Percentiles rank a stretch among this genome's conserved stretches.
Evolutionary conservation across 192 early-diverging fungal species (phyloP).

Genomic region (Entomortierella beljakovae): DNA sequence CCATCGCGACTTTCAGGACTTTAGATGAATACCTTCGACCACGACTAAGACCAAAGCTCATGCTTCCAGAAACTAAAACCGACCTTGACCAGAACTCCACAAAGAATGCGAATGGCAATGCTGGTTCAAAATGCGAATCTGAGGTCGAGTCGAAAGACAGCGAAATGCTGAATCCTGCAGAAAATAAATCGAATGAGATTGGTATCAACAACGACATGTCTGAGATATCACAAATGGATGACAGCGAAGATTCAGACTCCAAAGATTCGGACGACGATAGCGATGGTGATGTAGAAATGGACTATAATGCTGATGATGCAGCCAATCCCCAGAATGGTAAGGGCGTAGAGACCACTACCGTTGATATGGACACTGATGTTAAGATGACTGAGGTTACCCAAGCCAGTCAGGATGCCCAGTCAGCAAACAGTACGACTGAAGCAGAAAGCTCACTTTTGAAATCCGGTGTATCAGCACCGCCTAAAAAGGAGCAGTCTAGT

Average conservation of each 20-base stretch:
- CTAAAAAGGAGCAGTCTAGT: conserved; percentile 5
- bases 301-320: conserved; percentile 9
- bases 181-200: conserved; percentile 11
- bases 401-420: not conserved
- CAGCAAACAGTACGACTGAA: conserved; percentile 13
- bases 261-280: conserved; percentile 34
- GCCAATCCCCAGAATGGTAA: conserved; percentile 12
- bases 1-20: conserved; percentile 83
- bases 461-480: not conserved
- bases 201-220: conserved; percentile 16
- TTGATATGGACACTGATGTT: conserved; percentile 40
- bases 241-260: conserved; percentile 26
- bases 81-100: not conserved
- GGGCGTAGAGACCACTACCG: conserved; percentile 3
- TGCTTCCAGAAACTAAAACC: conserved; percentile 5
- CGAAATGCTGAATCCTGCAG: not conserved
- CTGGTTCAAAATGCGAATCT: not conserved
- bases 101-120: not conserved
- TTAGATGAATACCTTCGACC: conserved; percentile 85
- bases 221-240: not conserved
- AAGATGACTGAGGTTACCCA: conserved; percentile 39
- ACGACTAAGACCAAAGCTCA: conserved; percentile 58
- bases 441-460: conserved; percentile 1
- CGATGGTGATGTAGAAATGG: conserved; percentile 38
- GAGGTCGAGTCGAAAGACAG: conserved; percentile 3